These are phyloP conservation scores for Climacium dendroides DNA, from an alignment of 225 moss, liverwort and hornwort species.

Conservation along the genomic window DNA sequence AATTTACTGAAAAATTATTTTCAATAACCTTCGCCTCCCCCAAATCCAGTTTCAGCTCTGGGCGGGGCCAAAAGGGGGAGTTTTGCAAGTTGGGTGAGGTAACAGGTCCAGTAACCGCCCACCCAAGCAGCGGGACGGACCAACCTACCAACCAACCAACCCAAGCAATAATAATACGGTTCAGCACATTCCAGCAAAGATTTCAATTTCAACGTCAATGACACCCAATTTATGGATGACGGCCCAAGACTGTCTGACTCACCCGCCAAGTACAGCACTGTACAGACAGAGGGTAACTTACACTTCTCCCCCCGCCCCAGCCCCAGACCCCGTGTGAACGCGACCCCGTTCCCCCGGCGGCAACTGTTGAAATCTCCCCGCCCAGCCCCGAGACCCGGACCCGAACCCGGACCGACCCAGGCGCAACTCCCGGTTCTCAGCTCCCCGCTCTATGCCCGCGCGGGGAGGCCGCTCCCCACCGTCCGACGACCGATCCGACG, in stretches of 20 bases:
- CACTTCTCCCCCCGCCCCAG: not conserved
- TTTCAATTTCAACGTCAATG: not conserved
- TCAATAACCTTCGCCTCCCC: no score
- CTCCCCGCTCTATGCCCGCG: not conserved
- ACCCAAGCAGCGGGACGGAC: no score
- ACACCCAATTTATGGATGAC: not conserved
- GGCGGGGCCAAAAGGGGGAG: no score
- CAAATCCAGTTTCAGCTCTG: no score
- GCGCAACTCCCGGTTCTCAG: not conserved
- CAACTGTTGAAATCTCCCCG: constrained; percentile 16
- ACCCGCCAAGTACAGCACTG: not conserved
- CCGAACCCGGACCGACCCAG: not conserved
- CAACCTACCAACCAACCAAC: no score
- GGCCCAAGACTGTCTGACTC: not conserved
- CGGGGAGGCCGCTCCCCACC: not conserved
- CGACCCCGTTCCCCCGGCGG: not conserved
- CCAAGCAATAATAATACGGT: no score
- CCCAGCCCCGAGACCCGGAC: not conserved
- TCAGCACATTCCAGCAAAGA: not conserved
- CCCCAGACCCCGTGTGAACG: not conserved
- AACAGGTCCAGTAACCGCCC: no score
- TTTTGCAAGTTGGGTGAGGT: no score
- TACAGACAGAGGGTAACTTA: not conserved
- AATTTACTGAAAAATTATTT: no score
- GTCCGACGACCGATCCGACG: not conserved